Base-by-base conservation (phyloP, 306 rosid species). In the Datisca glomerata region DNA sequence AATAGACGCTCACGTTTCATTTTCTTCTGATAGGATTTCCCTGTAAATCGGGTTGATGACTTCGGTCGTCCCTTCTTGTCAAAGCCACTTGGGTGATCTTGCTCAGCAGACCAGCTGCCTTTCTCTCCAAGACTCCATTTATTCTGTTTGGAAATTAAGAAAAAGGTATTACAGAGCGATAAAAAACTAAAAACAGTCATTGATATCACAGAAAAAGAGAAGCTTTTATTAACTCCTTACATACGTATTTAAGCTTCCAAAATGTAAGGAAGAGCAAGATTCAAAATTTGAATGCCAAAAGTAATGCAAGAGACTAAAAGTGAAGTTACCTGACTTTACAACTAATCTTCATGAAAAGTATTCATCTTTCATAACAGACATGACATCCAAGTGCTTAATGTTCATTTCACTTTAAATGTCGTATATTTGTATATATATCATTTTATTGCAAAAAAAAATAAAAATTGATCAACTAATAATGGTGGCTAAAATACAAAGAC, bases 91-190 rank as follows among this genome's bases (percentile, higher is more conserved):
- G 36, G n/a, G n/a, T 31, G 12, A 8, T 31, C 36, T 5, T 31
- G 36, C 36, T 31, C n/a, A 8, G 36, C 36, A 31, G 36, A 31
- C 36, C 36, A 31, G 36, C 13, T 31, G 36, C 36, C n/a, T 31
- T 5, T 31, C 13, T 5, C 13, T 31, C 36, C 36, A 31, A 31
- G n/a, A 31, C n/a, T 31, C 36, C 36, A 31, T 11, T 14, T 31
- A 12, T 3, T 3, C n/a, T 31, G 9, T 31, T 14, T 31, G 36
- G n/a, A 8, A 8, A 31, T 8, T 14, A 31, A 31, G 12, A 31
- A 5, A 31, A 31, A 31, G n/a, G n/a, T 31, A 31, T 8, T 31
- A 8, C 36, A 31, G 36, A 31, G n/a, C 9, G 36, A 14, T 12
- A 12, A 31, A 31, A 14, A 31, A 31, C 36, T 8, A 31, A 8